Base-by-base conservation (phyloP, 768 basidiomycete genomes). In the Stropharia rugosoannulata region DNA sequence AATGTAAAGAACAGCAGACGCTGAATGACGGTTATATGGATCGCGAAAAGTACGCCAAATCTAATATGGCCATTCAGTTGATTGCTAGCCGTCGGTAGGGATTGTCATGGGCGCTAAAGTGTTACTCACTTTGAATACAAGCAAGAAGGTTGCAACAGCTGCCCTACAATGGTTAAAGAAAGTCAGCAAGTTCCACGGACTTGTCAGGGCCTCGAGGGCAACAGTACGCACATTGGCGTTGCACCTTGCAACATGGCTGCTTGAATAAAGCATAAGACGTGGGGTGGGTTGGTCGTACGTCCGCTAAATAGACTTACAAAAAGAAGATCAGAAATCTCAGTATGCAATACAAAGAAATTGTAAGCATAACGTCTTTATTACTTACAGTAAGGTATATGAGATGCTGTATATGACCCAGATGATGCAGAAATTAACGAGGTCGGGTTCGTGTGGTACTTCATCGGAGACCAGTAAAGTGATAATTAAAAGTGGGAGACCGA, bases 361-460 rank as follows among this genome's bases (percentile, higher is more conserved):
- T 29, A 19, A 5, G 41, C 18, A 19, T 16, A 5, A 12, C n/a
- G 22, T 4, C 27, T 11, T 11, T n/a, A 41, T 32, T 8, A 69
- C 84, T 68, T 58, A 84, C 85, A 76, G 63, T 16, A 86, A 57
- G 61, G 73, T 78, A 61, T 77, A 80, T 32, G 75, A 69, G 54
- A 84, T 63, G 5, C 84, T 84, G 60, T 78, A 83, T 40, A 85
- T 59, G 9, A 80, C 74, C 81, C 82, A 82, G 44, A 78, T 73
- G n/a, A 79, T 50, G 54, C 81, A 84, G 57, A 85, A 79, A 57
- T 86, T 85, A 56, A 84, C 66, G 60, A 85, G 72, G 1, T 78
- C 77, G 0, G 82, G 79, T 51, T 79, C 80, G 52, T 80, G 77
- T 37, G 70, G 66, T 25, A 76, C 64, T 41, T 70, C 74, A 60